These are phyloP conservation scores for Elongisporangium anandrum DNA, from an alignment of 352 stramenopile species.

Conservation along the genomic window DNA sequence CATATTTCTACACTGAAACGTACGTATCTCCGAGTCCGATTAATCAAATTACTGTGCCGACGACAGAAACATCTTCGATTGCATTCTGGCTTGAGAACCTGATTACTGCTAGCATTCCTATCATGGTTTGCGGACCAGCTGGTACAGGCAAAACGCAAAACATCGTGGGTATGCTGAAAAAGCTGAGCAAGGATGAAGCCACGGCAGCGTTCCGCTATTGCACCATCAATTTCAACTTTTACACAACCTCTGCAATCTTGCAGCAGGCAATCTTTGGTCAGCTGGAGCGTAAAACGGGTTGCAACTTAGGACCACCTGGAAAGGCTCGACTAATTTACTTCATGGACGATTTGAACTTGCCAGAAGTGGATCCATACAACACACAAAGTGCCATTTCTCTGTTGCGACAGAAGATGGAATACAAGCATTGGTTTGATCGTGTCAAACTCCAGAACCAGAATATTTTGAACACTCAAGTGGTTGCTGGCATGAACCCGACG, in stretches of 20 bases:
- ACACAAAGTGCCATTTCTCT: constrained; percentile 94
- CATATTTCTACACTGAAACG: constrained; percentile 92
- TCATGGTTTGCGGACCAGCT: constrained; percentile 93
- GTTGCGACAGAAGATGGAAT: constrained; percentile 95
- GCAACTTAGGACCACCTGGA: constrained; percentile 91
- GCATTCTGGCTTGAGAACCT: constrained; percentile 95
- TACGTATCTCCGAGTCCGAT: constrained; percentile 84
- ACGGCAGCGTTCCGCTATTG: constrained; percentile 80
- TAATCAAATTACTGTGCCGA: constrained; percentile 91
- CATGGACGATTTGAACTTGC: constrained; percentile 96
- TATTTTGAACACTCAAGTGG: constrained; percentile 93
- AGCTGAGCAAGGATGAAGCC: constrained; percentile 85
- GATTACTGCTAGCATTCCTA: constrained; percentile 84
- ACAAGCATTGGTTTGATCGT: constrained; percentile 92
- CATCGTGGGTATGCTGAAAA: constrained; percentile 94
- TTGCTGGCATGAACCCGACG: constrained; percentile 95
- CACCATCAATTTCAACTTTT: constrained; percentile 98
- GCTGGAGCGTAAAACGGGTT: constrained; percentile 94
- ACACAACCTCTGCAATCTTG: constrained; percentile 92
- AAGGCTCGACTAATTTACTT: constrained; percentile 95
- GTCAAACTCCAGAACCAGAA: constrained; percentile 92
- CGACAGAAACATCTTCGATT: constrained; percentile 93
- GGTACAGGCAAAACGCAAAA: constrained; percentile 95
- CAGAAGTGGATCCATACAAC: constrained; percentile 94
- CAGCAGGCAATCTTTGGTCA: constrained; percentile 91